phyloP scores from a whole-genome alignment of 495 filamentous ascomycete species.

The Penicilliopsis zonata region DNA sequence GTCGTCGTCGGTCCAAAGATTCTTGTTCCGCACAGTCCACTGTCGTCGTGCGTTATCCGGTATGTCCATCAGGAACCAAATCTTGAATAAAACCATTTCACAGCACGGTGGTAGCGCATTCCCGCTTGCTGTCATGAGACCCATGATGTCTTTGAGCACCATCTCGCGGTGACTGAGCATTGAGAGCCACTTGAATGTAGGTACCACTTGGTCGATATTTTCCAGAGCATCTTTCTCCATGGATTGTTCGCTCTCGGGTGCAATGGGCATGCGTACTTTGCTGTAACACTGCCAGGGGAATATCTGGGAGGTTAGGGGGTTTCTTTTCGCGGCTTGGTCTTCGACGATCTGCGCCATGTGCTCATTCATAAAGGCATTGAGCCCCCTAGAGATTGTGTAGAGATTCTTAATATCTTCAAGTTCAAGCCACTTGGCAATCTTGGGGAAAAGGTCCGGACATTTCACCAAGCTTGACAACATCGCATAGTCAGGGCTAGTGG shows the following conservation, averaged over 20 bases:
- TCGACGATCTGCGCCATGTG: conserved; percentile 29
- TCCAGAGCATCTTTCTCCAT: conserved; percentile 1
- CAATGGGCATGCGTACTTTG: conserved; percentile 39
- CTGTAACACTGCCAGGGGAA: conserved; percentile 42
- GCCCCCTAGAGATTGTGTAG: conserved; percentile 43
- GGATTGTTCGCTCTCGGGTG: conserved; percentile 10
- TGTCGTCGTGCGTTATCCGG: conserved; percentile 34
- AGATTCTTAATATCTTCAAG: conserved; percentile 39
- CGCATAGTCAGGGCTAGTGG: too few relatives aligned
- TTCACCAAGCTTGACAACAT: conserved; percentile 30
- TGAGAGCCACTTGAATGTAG: conserved; percentile 37
- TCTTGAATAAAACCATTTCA: conserved; percentile 36
- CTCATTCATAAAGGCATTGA: conserved; percentile 38
- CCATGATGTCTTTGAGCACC: conserved; percentile 41
- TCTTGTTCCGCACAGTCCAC: conserved; percentile 32
- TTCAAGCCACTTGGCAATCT: conserved; percentile 36
- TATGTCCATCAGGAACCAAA: conserved; percentile 58
- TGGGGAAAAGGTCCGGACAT: conserved; percentile 40
- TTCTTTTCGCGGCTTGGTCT: conserved; percentile 23
- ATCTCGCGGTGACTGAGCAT: conserved; percentile 39
- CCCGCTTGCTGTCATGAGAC: conserved; percentile 34
- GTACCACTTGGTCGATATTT: conserved; percentile 17
- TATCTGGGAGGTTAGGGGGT: conserved; percentile 30
- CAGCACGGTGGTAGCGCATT: conserved; percentile 36
- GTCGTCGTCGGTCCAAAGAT: conserved; percentile 39